Evolutionary conservation across 1,284 basidiomycete genomes (phyloP), one percentile per base, ranked within the genome.

Genomic region (Singerocomus inundabilis): DNA sequence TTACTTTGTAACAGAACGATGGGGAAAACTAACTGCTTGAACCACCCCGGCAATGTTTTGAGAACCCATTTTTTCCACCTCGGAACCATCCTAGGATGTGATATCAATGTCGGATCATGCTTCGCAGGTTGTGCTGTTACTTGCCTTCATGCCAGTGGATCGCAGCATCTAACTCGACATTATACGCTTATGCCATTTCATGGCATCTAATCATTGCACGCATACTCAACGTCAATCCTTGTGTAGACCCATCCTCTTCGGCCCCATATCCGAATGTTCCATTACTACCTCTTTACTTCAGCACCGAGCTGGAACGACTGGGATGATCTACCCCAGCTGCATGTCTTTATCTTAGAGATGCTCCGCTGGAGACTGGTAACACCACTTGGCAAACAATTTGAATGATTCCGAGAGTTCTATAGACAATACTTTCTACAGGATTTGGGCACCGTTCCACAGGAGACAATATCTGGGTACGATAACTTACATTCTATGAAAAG

Each of bases 331-430:
- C 78, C 80, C 1, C 75, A 80, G 55, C 72, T 83, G 2, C 75
- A 75, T 41, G 85, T 84, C 0, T 88, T 84, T 60, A 75, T 84
- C 16, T 60, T 77, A 18, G 84, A 88, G 62, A 70, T 74, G 0
- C 80, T 79, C 44, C 71, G 85, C 26, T 88, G 85, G 85, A 68
- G 83, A 44, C 84, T 84, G 18, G 75, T 82, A 5, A 76, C 69
- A 16, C 76, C 78, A 1, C 71, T 75, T 28, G 79, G 79, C 75
- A 51, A 40, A 8, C 1, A 18, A 37, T n/a, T 26, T 11, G 3
- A 29, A 29, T 28, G 6, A 9, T 21, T 21, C 1, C 1, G 10
- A 26, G 9, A 36, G 41, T 16, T 21, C 5, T 3, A 18, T 18
- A 5, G 1, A 29, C 33, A 8, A 37, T 25, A 1, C 2, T 6